These are phyloP conservation scores for Cinnamomum micranthum DNA, from an alignment of 164 flowering plant genomes.

Conservation along the genomic window DNA sequence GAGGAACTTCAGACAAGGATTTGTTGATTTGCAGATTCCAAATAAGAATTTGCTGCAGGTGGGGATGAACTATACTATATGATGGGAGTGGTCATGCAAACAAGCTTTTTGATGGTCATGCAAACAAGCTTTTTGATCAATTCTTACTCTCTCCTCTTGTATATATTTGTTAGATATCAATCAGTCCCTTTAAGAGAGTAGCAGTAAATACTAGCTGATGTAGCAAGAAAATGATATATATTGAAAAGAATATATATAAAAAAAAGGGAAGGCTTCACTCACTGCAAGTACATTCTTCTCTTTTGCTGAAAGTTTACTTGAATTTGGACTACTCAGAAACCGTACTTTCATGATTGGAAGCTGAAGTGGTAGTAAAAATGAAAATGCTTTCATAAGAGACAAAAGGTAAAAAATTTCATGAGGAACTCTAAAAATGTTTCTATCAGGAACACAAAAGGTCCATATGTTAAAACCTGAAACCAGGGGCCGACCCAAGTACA, in stretches of 20 bases:
- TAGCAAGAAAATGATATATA: not conserved
- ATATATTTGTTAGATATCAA: not conserved
- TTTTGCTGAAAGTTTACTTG: not conserved
- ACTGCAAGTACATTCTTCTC: not conserved
- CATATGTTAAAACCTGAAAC: too few relatives aligned
- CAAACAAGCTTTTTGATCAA: not conserved
- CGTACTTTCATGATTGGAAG: too few relatives aligned
- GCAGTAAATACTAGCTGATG: not conserved
- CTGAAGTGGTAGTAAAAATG: too few relatives aligned
- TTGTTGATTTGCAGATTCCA: constrained; percentile 18
- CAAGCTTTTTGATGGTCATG: not conserved
- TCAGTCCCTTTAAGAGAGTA: not conserved
- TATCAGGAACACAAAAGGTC: too few relatives aligned
- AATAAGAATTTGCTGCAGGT: constrained; percentile 21
- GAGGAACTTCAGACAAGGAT: constrained; percentile 22
- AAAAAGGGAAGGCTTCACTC: not conserved
- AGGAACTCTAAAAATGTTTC: too few relatives aligned
- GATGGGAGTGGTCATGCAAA: not conserved
- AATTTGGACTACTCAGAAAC: too few relatives aligned
- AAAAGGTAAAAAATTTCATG: too few relatives aligned
- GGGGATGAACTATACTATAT: constrained; percentile 22
- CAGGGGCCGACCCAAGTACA: too few relatives aligned
- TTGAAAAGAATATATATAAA: not conserved
- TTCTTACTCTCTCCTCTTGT: not conserved
- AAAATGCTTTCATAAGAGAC: too few relatives aligned